These are phyloP conservation scores for Termitomyces sp. DNA, from an alignment of 768 basidiomycete genomes.

Conservation along the genomic window DNA sequence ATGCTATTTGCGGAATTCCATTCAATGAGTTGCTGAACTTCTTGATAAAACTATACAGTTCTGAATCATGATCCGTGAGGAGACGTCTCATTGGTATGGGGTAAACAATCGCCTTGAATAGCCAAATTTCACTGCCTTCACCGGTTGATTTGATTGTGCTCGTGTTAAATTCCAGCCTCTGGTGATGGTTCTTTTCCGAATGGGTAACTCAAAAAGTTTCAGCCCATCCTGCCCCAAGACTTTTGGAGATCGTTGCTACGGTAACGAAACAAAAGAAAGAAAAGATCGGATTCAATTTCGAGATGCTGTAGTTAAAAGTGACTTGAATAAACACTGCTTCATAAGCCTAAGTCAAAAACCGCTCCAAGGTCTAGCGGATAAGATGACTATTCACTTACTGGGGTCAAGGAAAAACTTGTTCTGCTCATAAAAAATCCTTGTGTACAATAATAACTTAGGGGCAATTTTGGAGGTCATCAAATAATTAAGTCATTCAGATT, in stretches of 20 bases:
- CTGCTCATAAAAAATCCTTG: neutral
- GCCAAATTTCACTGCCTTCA: neutral
- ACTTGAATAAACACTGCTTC: neutral
- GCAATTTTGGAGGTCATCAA: neutral
- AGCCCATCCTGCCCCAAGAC: neutral
- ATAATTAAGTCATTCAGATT: no score
- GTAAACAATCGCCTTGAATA: no score
- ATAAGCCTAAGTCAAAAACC: no score
- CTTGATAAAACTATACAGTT: no score
- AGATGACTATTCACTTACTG: neutral
- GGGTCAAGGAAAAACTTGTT: no score
- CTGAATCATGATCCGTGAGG: no score
- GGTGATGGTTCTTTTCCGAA: neutral
- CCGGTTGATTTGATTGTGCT: neutral
- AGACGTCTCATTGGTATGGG: neutral
- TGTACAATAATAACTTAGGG: neutral
- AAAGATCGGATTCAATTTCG: neutral
- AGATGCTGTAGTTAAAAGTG: neutral
- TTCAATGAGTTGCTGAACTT: no score
- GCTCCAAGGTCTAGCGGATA: neutral
- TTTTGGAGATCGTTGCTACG: neutral
- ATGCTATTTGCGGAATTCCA: no score
- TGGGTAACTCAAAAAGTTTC: neutral
- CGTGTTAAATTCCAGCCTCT: neutral
- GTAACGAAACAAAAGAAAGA: neutral